phyloP scores from a whole-genome alignment of 495 filamentous ascomycete species.

The Hypoxylon crocopeplum region DNA sequence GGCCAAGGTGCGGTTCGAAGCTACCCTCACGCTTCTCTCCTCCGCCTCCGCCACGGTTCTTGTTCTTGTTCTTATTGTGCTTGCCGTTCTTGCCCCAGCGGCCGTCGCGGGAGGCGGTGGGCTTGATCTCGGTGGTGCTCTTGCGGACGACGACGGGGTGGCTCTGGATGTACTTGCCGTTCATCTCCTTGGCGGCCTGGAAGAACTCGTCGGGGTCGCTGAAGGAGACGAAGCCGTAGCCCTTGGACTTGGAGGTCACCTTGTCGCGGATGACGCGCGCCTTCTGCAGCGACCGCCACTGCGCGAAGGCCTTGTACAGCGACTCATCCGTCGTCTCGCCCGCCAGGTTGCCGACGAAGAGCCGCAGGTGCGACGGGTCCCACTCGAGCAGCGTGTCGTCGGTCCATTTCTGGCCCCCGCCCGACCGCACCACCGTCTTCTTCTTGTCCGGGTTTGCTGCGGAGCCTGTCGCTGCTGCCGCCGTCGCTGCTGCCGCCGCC shows the following conservation, averaged over 20 bases:
- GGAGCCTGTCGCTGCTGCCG: constrained; percentile 52
- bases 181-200: constrained; percentile 93
- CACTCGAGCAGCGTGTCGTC: constrained; percentile 89
- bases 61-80: constrained; percentile 46
- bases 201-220: constrained; percentile 95
- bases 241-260: constrained; percentile 91
- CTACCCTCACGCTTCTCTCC: constrained; percentile 36
- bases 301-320: constrained; percentile 87
- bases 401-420: constrained; percentile 89
- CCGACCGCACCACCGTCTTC: constrained; percentile 82
- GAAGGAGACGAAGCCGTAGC: constrained; percentile 96
- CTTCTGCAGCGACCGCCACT: constrained; percentile 87
- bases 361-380: constrained; percentile 92
- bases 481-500: constrained; percentile 50
- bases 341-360: constrained; percentile 97
- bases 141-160: constrained; percentile 87
- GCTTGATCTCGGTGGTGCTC: constrained; percentile 88
- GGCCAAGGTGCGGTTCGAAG: constrained; percentile 55
- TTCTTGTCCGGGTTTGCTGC: constrained; percentile 55
- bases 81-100: constrained; percentile 44
- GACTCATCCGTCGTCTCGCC: constrained; percentile 98
- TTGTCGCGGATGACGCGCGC: constrained; percentile 97
- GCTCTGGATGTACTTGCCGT: constrained; percentile 98
- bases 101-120: constrained; percentile 57
- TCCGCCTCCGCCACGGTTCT: constrained; percentile 41